These are phyloP conservation scores for Daphne laureola DNA, from an alignment of 441 rosid genomes.

Conservation along the genomic window DNA sequence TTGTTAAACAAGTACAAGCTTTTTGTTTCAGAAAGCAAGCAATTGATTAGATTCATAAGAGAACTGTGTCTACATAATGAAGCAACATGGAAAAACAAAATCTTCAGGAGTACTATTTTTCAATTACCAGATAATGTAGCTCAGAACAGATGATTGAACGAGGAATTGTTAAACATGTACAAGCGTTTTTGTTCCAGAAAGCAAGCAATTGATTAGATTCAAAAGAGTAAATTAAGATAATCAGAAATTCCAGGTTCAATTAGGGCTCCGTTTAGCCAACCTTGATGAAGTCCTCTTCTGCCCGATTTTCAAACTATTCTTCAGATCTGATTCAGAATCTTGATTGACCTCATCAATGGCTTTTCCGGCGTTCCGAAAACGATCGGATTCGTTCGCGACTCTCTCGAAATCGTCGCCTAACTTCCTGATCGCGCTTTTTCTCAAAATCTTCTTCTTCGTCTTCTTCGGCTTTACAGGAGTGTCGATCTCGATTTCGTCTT, in stretches of 20 bases:
- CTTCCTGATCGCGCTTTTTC: conserved; percentile 39
- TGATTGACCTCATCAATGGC: conserved; percentile 20
- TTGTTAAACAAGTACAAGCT: too few relatives aligned
- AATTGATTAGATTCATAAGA: background rate
- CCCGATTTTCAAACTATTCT: conserved; percentile 7
- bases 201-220: background rate
- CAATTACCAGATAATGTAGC: too few relatives aligned
- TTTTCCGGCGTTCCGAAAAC: conserved; percentile 9
- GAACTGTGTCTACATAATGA: conserved; percentile 43
- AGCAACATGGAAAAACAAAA: too few relatives aligned
- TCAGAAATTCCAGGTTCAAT: conserved; percentile 1
- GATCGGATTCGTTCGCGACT: conserved; percentile 31
- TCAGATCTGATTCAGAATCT: conserved; percentile 6
- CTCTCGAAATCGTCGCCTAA: conserved; percentile 70
- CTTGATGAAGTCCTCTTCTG: conserved; percentile 51
- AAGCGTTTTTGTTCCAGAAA: too few relatives aligned
- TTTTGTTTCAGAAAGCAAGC: too few relatives aligned
- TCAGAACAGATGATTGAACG: too few relatives aligned
- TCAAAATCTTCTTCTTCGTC: conserved; percentile 14
- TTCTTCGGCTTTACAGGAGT: background rate
- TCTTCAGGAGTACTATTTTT: too few relatives aligned
- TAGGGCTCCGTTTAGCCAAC: conserved; percentile 31
- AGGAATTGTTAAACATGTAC: too few relatives aligned
- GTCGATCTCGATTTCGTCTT: background rate
- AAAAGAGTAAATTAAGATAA: background rate